Conservation (phyloP, 352 stramenopile species). For the Phytophthora quininea region DNA sequence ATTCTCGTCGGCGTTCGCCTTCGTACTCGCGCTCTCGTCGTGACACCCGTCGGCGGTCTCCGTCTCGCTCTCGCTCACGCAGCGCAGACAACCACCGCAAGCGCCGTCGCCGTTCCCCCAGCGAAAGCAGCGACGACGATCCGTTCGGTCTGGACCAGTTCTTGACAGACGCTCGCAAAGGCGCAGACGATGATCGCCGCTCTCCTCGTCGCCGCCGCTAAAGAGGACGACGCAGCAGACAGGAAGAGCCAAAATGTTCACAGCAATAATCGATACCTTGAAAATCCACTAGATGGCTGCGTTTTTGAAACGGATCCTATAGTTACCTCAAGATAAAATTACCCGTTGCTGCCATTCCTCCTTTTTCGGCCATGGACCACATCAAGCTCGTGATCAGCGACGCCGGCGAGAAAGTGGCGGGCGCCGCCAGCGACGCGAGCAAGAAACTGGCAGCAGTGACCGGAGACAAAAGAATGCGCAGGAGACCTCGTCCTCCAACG, state of each 20-base stretch:
- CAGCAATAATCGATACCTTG: neutral
- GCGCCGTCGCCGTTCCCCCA: constrained; percentile 47
- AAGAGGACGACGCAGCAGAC: neutral
- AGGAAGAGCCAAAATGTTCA: neutral
- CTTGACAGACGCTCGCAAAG: constrained; percentile 73
- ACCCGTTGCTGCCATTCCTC: constrained; percentile 27
- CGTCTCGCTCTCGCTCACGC: constrained; percentile 45
- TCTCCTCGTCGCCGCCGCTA: constrained; percentile 41
- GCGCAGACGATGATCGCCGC: constrained; percentile 28
- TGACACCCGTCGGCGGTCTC: constrained; percentile 25
- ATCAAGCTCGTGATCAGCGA: constrained; percentile 77
- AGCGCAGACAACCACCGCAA: constrained; percentile 54
- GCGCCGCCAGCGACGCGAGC: constrained; percentile 31
- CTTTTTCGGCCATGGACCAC: constrained; percentile 54
- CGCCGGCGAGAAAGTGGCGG: constrained; percentile 51
- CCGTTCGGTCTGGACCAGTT: constrained; percentile 89
- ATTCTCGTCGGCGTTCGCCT: constrained; percentile 35
- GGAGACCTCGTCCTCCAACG: constrained; percentile 8
- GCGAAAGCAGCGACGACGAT: constrained; percentile 68
- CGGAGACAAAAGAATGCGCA: constrained; percentile 31
- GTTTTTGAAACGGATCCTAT: neutral
- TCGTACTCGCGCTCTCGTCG: constrained; percentile 43
- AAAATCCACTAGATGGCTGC: neutral
- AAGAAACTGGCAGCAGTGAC: constrained; percentile 45
- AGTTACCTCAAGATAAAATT: constrained; percentile 1